Evolutionary conservation across 2,329 filamentous ascomycete genomes (phyloP).

Genomic region (Aspergillus aculeatus): DNA sequence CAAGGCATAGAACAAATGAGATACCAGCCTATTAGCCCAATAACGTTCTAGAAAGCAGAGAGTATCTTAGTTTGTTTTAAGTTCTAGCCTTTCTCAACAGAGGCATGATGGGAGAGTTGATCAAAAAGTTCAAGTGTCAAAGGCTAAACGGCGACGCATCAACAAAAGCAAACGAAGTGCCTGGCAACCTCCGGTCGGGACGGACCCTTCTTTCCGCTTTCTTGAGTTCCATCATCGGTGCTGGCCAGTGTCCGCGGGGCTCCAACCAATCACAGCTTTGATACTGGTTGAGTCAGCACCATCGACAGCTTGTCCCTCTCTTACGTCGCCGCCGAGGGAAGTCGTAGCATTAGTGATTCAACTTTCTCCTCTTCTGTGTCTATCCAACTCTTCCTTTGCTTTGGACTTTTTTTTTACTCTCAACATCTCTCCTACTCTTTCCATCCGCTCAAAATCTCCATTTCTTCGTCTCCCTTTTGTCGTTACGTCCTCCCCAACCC

Average conservation of each 20-base stretch:
- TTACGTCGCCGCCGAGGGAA: slow-evolving; percentile 20
- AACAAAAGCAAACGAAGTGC: not conserved
- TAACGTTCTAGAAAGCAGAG: not conserved
- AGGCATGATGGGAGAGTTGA: not conserved
- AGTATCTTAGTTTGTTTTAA: not conserved
- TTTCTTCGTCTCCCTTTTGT: not conserved
- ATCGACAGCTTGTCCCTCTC: slow-evolving; percentile 16
- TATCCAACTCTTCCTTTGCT: slow-evolving; percentile 9
- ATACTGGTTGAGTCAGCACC: slow-evolving; percentile 13
- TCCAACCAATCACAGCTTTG: slow-evolving; percentile 14
- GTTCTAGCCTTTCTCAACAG: not conserved
- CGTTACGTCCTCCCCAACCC: not conserved
- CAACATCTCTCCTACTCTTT: not conserved
- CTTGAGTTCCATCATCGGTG: not conserved
- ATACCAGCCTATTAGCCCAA: not conserved
- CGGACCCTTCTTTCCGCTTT: not conserved
- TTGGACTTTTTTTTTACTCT: slow-evolving; percentile 1
- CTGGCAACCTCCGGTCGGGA: not conserved
- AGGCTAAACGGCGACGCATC: not conserved
- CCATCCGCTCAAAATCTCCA: slow-evolving; percentile 1
- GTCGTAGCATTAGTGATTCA: slow-evolving; percentile 13
- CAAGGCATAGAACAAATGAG: not conserved
- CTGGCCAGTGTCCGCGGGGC: slow-evolving; percentile 13
- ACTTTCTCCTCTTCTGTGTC: slow-evolving; percentile 11
- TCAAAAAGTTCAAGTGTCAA: not conserved